Evolutionary conservation across 2,329 filamentous ascomycete genomes (phyloP).

Genomic region (Cladosporium sp.): DNA sequence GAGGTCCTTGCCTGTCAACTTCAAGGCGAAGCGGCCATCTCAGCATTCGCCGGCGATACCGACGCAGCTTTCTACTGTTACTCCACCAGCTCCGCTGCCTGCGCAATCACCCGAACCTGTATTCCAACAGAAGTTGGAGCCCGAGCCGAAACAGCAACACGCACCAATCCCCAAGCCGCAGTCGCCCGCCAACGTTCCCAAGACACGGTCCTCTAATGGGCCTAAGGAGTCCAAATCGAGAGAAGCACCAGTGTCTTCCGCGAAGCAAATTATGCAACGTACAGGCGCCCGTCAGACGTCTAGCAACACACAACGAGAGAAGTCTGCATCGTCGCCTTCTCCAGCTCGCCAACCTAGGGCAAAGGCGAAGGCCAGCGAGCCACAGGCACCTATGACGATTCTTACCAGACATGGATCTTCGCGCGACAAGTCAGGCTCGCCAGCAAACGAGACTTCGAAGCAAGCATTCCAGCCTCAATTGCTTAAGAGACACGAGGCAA

Average conservation of each 20-base stretch:
- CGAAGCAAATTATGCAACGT: slow-evolving; percentile 20
- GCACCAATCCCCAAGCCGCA: neutral
- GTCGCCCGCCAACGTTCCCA: slow-evolving; percentile 5
- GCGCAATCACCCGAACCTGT: slow-evolving; percentile 3
- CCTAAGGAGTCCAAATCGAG: slow-evolving; percentile 1
- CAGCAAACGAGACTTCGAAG: slow-evolving; percentile 28
- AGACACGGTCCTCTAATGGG: slow-evolving; percentile 1
- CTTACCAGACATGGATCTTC: slow-evolving; percentile 32
- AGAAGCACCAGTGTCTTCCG: neutral
- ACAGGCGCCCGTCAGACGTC: slow-evolving; percentile 5
- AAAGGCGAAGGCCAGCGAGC: slow-evolving; percentile 9
- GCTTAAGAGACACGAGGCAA: slow-evolving; percentile 32
- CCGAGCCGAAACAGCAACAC: slow-evolving; percentile 9
- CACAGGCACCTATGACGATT: slow-evolving; percentile 24
- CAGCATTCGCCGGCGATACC: slow-evolving; percentile 20
- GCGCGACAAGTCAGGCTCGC: slow-evolving; percentile 24
- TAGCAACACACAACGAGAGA: neutral
- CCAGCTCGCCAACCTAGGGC: slow-evolving; percentile 12
- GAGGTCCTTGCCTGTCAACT: slow-evolving; percentile 33
- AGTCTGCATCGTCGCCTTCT: slow-evolving; percentile 12
- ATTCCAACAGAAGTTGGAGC: neutral
- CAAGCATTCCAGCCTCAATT: slow-evolving; percentile 35
- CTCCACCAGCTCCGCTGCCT: slow-evolving; percentile 19
- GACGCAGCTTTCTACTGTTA: slow-evolving; percentile 3
- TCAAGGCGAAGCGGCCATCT: slow-evolving; percentile 26